Conservation (phyloP, 805 yeast species). For the Wickerhamiella qilinensis region DNA sequence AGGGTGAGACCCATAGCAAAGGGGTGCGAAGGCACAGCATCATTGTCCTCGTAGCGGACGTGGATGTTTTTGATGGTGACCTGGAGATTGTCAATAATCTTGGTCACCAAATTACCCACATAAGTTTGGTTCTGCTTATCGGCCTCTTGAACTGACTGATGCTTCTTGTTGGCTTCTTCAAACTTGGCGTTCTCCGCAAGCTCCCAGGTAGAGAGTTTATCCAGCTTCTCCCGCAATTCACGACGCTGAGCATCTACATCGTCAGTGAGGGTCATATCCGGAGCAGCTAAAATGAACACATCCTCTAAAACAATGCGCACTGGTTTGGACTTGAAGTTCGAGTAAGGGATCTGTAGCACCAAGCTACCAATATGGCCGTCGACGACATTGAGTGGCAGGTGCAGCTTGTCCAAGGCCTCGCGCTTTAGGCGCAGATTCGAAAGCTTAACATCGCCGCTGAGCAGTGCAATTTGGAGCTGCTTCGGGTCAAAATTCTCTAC, state of each 20-base stretch:
- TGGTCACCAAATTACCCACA: conserved; percentile 72
- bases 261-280: conserved; percentile 45
- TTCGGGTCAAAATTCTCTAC: conserved; percentile 93
- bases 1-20: conserved; percentile 72
- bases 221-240: conserved; percentile 48
- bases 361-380: conserved; percentile 84
- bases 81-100: conserved; percentile 84
- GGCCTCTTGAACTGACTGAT: conserved; percentile 12
- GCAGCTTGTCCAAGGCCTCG: conserved; percentile 75
- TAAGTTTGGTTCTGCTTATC: conserved; percentile 52
- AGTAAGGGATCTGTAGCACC: conserved; percentile 91
- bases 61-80: conserved; percentile 84
- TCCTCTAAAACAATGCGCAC: conserved; percentile 78
- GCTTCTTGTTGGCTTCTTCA: conserved; percentile 18
- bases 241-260: conserved; percentile 45
- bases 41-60: conserved; percentile 73
- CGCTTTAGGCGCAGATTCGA: conserved; percentile 62
- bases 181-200: conserved; percentile 15
- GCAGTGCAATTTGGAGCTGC: conserved; percentile 86
- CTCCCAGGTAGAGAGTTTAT: conserved; percentile 50
- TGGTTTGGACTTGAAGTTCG: conserved; percentile 81
- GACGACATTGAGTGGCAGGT: conserved; percentile 71
- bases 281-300: conserved; percentile 67
- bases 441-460: conserved; percentile 93
- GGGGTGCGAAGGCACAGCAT: conserved; percentile 54